phyloP scores from a whole-genome alignment of 306 rosid genomes.

The Medicago arabica region DNA sequence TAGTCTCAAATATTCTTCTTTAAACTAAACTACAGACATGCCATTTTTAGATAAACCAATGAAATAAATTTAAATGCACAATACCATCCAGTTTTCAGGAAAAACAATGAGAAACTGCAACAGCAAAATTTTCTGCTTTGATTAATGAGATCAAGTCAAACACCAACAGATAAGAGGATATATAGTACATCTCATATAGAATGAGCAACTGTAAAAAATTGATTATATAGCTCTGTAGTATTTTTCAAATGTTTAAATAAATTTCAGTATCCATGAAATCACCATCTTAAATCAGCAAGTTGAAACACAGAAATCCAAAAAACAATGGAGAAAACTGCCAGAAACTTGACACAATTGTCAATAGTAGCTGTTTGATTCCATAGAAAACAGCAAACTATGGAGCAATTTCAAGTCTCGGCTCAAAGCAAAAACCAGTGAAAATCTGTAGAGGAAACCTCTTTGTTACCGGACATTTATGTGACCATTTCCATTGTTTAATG shows the following conservation, averaged over 20 bases:
- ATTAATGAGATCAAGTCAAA: background rate
- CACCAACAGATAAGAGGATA: background rate
- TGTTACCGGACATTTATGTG: slow-evolving; percentile 86
- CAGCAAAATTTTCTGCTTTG: slow-evolving; percentile 26
- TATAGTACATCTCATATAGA: slow-evolving; percentile 14
- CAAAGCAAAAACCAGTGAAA: slow-evolving; percentile 92
- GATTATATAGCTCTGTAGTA: slow-evolving; percentile 40
- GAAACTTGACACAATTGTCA: slow-evolving; percentile 35
- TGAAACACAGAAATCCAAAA: slow-evolving; percentile 39
- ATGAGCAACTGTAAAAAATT: background rate
- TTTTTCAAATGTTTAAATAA: slow-evolving; percentile 59
- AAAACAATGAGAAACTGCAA: slow-evolving; percentile 23
- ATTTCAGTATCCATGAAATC: slow-evolving; percentile 61
- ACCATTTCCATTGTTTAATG: slow-evolving; percentile 89
- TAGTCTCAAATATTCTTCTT: background rate
- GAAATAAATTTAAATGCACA: slow-evolving; percentile 4
- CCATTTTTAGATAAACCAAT: background rate
- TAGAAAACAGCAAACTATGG: slow-evolving; percentile 56
- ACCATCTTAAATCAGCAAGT: slow-evolving; percentile 59
- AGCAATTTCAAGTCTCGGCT: slow-evolving; percentile 85
- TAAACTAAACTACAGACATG: background rate
- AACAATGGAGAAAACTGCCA: slow-evolving; percentile 38
- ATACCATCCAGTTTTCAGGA: slow-evolving; percentile 7
- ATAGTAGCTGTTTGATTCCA: slow-evolving; percentile 34
- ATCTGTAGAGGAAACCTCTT: slow-evolving; percentile 93